Conservation (phyloP, 208 protist genomes). For the Acanthamoeba healyi region DNA sequence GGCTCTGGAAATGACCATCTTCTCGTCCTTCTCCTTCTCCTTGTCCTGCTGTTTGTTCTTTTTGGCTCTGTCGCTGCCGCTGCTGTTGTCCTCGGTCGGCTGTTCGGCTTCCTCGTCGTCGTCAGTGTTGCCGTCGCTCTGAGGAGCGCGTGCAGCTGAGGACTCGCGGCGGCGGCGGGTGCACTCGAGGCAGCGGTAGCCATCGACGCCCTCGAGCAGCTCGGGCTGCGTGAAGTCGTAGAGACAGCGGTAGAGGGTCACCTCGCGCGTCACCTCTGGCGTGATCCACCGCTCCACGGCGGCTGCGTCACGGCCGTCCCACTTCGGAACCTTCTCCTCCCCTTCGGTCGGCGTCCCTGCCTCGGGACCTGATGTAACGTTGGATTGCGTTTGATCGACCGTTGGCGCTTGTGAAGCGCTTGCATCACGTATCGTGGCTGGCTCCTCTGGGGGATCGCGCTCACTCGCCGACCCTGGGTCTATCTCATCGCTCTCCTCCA, state of each 20-base stretch:
- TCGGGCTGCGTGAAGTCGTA: constrained; percentile 21
- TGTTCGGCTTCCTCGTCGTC: not conserved
- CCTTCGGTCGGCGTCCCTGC: too few relatives aligned
- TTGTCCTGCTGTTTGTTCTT: not conserved
- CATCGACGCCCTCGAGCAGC: not conserved
- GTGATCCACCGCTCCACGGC: not conserved
- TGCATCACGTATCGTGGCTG: too few relatives aligned
- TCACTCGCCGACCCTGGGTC: too few relatives aligned
- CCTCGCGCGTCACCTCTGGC: not conserved
- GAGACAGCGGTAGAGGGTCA: not conserved
- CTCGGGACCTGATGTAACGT: too few relatives aligned
- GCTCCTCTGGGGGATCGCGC: too few relatives aligned
- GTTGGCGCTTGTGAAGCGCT: too few relatives aligned
- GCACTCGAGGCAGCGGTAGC: constrained; percentile 15
- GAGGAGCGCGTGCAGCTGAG: too few relatives aligned
- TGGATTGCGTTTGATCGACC: too few relatives aligned
- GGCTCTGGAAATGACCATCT: not conserved
- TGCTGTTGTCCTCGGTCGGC: not conserved
- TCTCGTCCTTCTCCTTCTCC: constrained; percentile 9
- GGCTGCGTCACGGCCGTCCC: not conserved
- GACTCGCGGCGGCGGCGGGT: not conserved
- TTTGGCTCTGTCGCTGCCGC: too few relatives aligned
- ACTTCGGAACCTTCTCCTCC: not conserved
- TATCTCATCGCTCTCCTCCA: too few relatives aligned
- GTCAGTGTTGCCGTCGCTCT: not conserved